phyloP scores from a whole-genome alignment of 176 grass and related monocot species.

The Poa annua region DNA sequence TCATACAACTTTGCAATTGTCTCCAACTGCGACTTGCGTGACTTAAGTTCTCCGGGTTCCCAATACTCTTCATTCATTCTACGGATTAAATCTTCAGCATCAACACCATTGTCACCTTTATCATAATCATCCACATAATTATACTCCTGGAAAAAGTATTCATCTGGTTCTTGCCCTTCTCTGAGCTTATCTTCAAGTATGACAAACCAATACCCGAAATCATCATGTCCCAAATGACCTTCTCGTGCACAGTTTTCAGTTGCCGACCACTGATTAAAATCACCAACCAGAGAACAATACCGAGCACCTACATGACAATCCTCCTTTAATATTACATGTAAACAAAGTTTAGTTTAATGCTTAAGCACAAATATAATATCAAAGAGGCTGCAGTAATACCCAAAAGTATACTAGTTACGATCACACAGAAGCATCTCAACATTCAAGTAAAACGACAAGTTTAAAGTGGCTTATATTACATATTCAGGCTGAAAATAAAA shows the following conservation, averaged over 20 bases:
- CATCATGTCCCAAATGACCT: constrained; percentile 92
- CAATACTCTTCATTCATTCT: constrained; percentile 86
- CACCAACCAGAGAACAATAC: constrained; percentile 87
- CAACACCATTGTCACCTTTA: constrained; percentile 86
- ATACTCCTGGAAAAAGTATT: constrained; percentile 93
- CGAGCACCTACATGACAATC: constrained; percentile 68
- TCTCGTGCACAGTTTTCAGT: constrained; percentile 81
- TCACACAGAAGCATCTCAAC: constrained; percentile 15
- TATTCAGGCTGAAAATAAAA: constrained; percentile 16
- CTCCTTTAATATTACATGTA: constrained; percentile 34
- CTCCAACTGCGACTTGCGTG: constrained; percentile 66
- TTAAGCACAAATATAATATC: constrained; percentile 20
- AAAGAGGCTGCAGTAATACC: constrained; percentile 13
- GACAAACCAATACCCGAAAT: constrained; percentile 96
- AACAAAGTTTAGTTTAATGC: constrained; percentile 12
- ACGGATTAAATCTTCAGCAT: constrained; percentile 70
- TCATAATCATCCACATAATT: constrained; percentile 95
- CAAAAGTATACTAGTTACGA: constrained; percentile 29
- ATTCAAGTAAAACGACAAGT: constrained; percentile 19
- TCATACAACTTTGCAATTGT: constrained; percentile 86
- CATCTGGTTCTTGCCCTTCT: constrained; percentile 87
- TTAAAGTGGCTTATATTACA: constrained; percentile 8
- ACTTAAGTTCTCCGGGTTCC: constrained; percentile 80
- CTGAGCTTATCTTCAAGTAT: constrained; percentile 89
- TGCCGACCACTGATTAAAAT: constrained; percentile 84